A percentile compares a stretch with the other conserved stretches of the same genome.
phyloP scores from a whole-genome alignment of 164 flowering plant genomes.

The grape (Vitis vinifera) region DNA sequence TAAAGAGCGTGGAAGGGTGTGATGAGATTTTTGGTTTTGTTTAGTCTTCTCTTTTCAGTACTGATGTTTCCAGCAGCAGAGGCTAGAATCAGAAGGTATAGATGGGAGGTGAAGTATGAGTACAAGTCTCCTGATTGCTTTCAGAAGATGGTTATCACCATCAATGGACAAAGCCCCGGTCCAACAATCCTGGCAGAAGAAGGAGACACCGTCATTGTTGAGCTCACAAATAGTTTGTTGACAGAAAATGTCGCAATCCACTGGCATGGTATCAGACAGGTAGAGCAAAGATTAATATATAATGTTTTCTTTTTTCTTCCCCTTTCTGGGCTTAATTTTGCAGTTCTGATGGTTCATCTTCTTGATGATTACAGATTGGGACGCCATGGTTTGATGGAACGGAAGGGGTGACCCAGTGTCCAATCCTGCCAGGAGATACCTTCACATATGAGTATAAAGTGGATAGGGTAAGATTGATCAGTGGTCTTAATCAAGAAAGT shows the following conservation, averaged over 20 bases:
- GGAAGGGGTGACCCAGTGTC: slow-evolving; percentile 89
- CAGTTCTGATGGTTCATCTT: too few species aligned
- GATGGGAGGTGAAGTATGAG: slow-evolving; percentile 85
- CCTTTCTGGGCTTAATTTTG: neutral
- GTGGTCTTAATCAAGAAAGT: too few species aligned
- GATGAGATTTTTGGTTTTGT: neutral
- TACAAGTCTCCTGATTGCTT: slow-evolving; percentile 76
- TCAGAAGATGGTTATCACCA: slow-evolving; percentile 58
- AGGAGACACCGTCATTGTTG: slow-evolving; percentile 76
- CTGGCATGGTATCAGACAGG: slow-evolving; percentile 98
- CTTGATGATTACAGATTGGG: slow-evolving; percentile 44
- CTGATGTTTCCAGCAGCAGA: slow-evolving; percentile 24
- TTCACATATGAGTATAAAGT: slow-evolving; percentile 71
- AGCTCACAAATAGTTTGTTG: slow-evolving; percentile 67
- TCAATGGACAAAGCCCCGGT: slow-evolving; percentile 76
- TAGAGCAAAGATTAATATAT: slow-evolving; percentile 3
- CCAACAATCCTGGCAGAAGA: slow-evolving; percentile 70
- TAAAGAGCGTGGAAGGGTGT: too few species aligned
- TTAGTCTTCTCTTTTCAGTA: neutral
- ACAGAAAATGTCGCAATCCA: slow-evolving; percentile 88
- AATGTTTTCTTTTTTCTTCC: neutral
- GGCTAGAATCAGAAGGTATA: slow-evolving; percentile 47
- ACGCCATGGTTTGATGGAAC: slow-evolving; percentile 95
- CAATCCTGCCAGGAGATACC: slow-evolving; percentile 73
- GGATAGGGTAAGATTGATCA: slow-evolving; percentile 58